These are phyloP conservation scores for Candida boleticola DNA, from an alignment of 805 yeast species.

Conservation along the genomic window DNA sequence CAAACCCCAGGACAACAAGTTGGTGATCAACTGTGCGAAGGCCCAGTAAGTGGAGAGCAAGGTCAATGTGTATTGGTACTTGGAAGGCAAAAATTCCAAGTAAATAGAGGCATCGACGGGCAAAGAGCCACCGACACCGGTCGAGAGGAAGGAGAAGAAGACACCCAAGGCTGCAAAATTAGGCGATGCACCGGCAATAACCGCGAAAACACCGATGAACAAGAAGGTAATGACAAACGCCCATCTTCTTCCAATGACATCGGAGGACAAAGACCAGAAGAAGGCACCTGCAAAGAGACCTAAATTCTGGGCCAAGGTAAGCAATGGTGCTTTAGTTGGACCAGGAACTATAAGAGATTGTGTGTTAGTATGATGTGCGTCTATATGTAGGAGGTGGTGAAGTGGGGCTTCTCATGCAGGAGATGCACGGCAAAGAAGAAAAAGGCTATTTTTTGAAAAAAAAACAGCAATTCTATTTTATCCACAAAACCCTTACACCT, in stretches of 20 bases:
- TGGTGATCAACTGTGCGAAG: conserved; percentile 55
- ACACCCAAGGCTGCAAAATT: conserved; percentile 27
- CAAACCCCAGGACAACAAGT: conserved; percentile 54
- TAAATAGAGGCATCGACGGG: conserved; percentile 32
- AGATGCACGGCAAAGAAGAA: too few species aligned
- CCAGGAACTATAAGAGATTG: not conserved
- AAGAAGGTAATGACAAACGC: conserved; percentile 30
- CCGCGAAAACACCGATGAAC: conserved; percentile 24
- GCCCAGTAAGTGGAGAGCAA: conserved; percentile 59
- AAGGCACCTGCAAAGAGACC: conserved; percentile 29
- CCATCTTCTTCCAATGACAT: conserved; percentile 29
- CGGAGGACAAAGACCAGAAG: conserved; percentile 29
- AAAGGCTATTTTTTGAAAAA: too few species aligned
- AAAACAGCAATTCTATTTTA: too few species aligned
- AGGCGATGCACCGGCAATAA: conserved; percentile 27
- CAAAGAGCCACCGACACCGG: conserved; percentile 32
- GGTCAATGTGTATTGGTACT: conserved; percentile 26
- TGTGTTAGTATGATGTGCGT: too few species aligned
- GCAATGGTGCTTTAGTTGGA: conserved; percentile 28
- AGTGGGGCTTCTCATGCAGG: too few species aligned
- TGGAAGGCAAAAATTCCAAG: conserved; percentile 26
- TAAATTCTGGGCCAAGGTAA: conserved; percentile 46
- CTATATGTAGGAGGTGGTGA: too few species aligned
- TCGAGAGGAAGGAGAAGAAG: conserved; percentile 25
- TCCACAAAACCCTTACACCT: too few species aligned